Evolutionary conservation across 345 rosid genomes (phyloP), one percentile per base, ranked within the genome.

Genomic region (Gynandropsis gynandra): DNA sequence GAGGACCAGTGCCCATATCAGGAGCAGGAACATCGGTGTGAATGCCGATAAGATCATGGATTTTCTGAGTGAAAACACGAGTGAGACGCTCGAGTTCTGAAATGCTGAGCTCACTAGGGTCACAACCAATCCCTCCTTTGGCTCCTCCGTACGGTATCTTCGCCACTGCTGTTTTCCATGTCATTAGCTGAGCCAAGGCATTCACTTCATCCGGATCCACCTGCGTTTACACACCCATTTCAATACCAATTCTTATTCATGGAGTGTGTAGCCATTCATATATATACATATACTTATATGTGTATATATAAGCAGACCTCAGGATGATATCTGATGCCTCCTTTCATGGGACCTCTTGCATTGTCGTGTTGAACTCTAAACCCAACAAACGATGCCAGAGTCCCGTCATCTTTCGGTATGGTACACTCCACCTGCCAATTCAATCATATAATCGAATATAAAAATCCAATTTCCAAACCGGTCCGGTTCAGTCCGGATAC

Each of bases 321-420:
- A 4, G 74, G 77, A 39, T 73, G 77, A 49, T 73, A 69, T 48
- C 77, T 63, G 56, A 73, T 69, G 53, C 77, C 77, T 17, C 77
- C 77, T 61, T 69, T 73, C 71, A 73, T 89, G 29, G 94, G 94
- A 11, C 97, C 97, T 35, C 97, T 85, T 18, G 94, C 74, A 69
- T 83, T 86, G 68, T 86, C 96, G 62, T 89, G 96, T 42, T 89
- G 97, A 37, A 86, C 77, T 78, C 97, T 81, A 45, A 81, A 89
- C 29, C 97, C 96, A 47, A 86, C 64, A 42, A 76, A 86, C 0
- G 96, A 80, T n/a, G 62, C 85, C 50, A 86, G 56, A 33, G 77
- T 75, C 3, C 96, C 94, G 62, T 89, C 97, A 67, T 86, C 95
- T 66, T 74, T 83, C 12, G 89, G 95, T 47, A 83, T 83, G 1